Conservation (phyloP, 805 yeast genomes). For the Myxozyma monticola region DNA sequence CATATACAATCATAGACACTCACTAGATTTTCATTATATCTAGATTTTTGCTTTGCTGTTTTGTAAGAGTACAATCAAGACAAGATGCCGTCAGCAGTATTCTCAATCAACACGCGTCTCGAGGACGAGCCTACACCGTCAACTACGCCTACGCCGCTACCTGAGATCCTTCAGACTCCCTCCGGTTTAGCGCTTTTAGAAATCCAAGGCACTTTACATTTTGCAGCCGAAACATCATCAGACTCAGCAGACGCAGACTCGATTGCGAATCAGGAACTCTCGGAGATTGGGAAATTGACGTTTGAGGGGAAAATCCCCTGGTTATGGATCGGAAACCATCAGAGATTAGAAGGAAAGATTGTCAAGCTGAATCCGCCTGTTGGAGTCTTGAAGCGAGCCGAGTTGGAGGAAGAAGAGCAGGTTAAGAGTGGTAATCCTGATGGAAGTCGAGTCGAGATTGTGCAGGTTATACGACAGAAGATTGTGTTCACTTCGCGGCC, state of each 20-base stretch:
- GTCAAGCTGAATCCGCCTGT: slow-evolving; percentile 29
- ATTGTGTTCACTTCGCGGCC: slow-evolving; percentile 28
- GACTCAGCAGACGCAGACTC: neutral
- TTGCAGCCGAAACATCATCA: neutral
- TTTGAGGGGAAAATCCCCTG: slow-evolving; percentile 20
- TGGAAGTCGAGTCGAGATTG: slow-evolving; percentile 25
- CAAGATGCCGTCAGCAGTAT: slow-evolving; percentile 19
- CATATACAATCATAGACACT: too few species aligned
- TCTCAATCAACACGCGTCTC: slow-evolving; percentile 9
- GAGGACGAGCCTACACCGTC: neutral
- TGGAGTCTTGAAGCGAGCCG: slow-evolving; percentile 21
- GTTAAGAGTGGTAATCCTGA: slow-evolving; percentile 2
- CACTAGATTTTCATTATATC: too few species aligned
- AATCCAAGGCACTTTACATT: slow-evolving; percentile 30
- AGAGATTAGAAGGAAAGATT: slow-evolving; percentile 30
- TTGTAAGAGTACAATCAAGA: too few species aligned
- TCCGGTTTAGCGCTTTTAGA: slow-evolving; percentile 31
- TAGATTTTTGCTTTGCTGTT: too few species aligned
- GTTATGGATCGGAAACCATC: slow-evolving; percentile 30
- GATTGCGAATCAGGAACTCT: neutral
- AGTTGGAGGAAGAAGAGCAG: neutral
- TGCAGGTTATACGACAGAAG: slow-evolving; percentile 24
- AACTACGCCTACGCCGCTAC: slow-evolving; percentile 2
- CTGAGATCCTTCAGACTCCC: slow-evolving; percentile 27
- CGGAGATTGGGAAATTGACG: slow-evolving; percentile 26